A percentile compares a stretch with the other conserved stretches of the same genome.
These are phyloP conservation scores for Entomortierella parvispora DNA, from an alignment of 192 early-diverging fungal species.

Conservation along the genomic window DNA sequence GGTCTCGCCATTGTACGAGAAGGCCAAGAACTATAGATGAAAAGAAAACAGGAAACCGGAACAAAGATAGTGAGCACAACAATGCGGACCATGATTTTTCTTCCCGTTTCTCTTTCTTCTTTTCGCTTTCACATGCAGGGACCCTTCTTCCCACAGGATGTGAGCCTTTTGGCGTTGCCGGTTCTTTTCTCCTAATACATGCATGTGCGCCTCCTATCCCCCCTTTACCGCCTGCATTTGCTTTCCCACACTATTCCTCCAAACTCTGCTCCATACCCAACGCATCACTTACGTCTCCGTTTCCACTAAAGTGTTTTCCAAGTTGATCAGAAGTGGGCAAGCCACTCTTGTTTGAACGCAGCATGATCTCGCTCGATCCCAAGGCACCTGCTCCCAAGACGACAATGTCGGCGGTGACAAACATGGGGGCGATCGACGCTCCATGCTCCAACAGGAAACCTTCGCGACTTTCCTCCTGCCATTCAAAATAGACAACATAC, in stretches of 20 bases:
- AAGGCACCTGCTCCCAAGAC: slow-evolving; percentile 56
- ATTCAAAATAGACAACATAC: slow-evolving; percentile 58
- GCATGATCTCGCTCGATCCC: slow-evolving; percentile 54
- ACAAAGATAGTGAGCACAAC: not conserved
- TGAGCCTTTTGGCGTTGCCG: too few relatives aligned
- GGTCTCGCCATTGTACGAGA: slow-evolving; percentile 42
- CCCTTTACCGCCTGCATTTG: too few relatives aligned
- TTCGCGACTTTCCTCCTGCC: slow-evolving; percentile 47
- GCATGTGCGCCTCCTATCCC: not conserved
- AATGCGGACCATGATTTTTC: slow-evolving; percentile 6
- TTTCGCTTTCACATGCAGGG: slow-evolving; percentile 6
- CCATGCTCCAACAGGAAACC: slow-evolving; percentile 32
- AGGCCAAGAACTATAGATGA: slow-evolving; percentile 34
- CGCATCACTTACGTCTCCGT: slow-evolving; percentile 63
- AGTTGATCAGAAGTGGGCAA: slow-evolving; percentile 43
- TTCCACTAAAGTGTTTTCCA: slow-evolving; percentile 58
- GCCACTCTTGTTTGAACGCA: slow-evolving; percentile 50
- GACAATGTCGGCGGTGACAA: slow-evolving; percentile 57
- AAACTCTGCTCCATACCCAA: too few relatives aligned
- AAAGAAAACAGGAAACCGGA: not conserved
- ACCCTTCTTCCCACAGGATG: too few relatives aligned
- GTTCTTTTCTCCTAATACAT: not conserved
- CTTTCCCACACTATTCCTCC: too few relatives aligned
- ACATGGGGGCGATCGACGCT: slow-evolving; percentile 31
- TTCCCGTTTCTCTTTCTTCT: not conserved